Percentiles rank a stretch among this genome's conserved stretches.
Evolutionary conservation across 202 grass and related monocot species (phyloP).

Genomic region (Alloteropsis angusta): DNA sequence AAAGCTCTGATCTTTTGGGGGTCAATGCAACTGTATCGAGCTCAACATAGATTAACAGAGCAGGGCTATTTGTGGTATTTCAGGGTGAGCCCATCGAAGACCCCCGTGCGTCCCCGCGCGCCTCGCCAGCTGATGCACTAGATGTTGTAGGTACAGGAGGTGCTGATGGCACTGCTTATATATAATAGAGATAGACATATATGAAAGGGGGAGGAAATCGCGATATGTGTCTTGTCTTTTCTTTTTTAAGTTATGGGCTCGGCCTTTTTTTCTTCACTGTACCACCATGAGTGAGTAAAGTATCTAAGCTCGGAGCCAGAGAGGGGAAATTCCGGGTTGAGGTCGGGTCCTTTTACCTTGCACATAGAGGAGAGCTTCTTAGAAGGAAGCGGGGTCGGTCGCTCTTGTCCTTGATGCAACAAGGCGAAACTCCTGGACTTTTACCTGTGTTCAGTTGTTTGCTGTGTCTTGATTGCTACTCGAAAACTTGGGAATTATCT

Average conservation of each 20-base stretch:
- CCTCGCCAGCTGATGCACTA: conserved; percentile 69
- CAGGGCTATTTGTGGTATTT: conserved; percentile 2
- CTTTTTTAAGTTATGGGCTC: conserved; percentile 38
- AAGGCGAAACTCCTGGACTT: conserved; percentile 47
- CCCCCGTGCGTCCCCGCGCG: conserved; percentile 79
- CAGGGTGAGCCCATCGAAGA: conserved; percentile 99
- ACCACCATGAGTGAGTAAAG: conserved; percentile 17
- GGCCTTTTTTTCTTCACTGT: conserved; percentile 14
- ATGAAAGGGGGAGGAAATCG: conserved; percentile 30
- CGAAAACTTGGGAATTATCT: conserved; percentile 25
- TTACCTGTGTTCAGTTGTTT: conserved; percentile 56
- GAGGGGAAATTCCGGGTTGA: conserved; percentile 11
- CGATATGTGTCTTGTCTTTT: conserved; percentile 51
- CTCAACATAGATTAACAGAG: neutral
- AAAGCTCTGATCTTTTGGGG: neutral
- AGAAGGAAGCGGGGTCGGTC: conserved; percentile 24
- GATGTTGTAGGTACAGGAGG: conserved; percentile 79
- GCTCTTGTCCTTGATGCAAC: conserved; percentile 41
- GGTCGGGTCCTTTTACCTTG: conserved; percentile 43
- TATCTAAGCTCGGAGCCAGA: conserved; percentile 31
- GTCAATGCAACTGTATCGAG: neutral
- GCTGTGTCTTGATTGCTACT: conserved; percentile 35
- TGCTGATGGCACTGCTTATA: conserved; percentile 75
- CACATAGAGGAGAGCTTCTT: conserved; percentile 59
- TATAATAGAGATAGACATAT: conserved; percentile 68